A percentile compares a stretch with the other conserved stretches of the same genome.
Conservation (phyloP, 768 basidiomycete species). For the Lentinula raphanica region DNA sequence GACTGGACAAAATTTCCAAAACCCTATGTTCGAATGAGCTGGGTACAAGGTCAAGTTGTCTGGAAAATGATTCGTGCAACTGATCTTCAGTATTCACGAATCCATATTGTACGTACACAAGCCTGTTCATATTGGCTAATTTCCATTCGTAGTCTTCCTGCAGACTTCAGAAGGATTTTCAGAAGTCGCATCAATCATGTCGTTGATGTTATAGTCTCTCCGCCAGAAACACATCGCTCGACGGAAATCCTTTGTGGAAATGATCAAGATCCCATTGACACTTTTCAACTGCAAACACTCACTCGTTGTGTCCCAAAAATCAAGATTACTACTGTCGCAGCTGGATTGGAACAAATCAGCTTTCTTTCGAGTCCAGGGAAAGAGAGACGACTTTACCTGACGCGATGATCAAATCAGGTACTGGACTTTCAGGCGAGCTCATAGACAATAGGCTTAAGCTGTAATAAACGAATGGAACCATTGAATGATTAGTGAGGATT, state of each 20-base stretch:
- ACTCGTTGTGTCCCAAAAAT: conserved; percentile 45
- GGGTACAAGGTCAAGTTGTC: too few species aligned
- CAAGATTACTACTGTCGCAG: conserved; percentile 36
- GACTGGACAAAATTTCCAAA: too few species aligned
- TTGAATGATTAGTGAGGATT: neutral
- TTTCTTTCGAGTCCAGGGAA: neutral
- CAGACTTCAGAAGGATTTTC: neutral
- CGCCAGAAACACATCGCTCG: conserved; percentile 30
- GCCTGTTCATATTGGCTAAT: neutral
- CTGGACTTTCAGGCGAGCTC: conserved; percentile 35
- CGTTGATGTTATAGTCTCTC: neutral
- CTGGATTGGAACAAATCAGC: conserved; percentile 19
- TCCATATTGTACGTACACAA: neutral
- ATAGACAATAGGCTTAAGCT: conserved; percentile 44
- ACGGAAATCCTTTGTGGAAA: conserved; percentile 28
- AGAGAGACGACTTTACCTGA: conserved; percentile 23
- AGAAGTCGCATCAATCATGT: neutral
- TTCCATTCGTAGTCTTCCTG: neutral
- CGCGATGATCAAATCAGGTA: conserved; percentile 43
- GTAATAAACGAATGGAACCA: neutral
- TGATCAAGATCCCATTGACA: neutral
- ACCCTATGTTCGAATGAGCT: too few species aligned
- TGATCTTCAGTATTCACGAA: too few species aligned
- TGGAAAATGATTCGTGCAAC: too few species aligned
- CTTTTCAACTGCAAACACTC: neutral